Base-by-base conservation (phyloP, 495 filamentous ascomycete genomes). In the Extremus antarcticus region DNA sequence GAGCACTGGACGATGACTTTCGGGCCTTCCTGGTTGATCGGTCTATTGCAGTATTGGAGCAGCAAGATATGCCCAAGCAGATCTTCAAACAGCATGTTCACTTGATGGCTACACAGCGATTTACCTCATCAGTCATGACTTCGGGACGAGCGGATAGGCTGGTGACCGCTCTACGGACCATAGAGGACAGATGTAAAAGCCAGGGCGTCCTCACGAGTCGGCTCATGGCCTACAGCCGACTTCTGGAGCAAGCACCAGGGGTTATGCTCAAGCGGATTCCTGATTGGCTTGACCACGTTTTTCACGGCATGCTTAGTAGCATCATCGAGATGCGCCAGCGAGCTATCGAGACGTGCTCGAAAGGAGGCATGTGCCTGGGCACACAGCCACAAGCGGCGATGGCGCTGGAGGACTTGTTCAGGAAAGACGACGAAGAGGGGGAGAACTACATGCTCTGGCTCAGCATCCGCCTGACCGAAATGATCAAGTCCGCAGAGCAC, bases 251-350 rank as follows among this genome's bases (percentile, higher is more conserved):
- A 67, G 75, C 77, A 11, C 85, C 76, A 55, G 62, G 73, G 2
- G 69, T 76, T 17, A 94, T 98, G 81, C 56, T 78, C 11, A 60
- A 72, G 3, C 73, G 82, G 40, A 73, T 77, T 0, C 61, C 60
- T 0, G 74, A 85, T 50, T 97, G 91, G 90, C 75, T 94, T 38
- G 71, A 83, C 25, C 83, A 90, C 64, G 67, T 95, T n/a, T 80
- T 96, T 51, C 78, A 76, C 21, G 87, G 88, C 25, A 79, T 95
- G 69, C 77, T 94, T 20, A 87, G 87, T 66, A 82, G 69, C 50
- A 66, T 89, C 48, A 86, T 83, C 58, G 89, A 95, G 43, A 83
- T 87, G 32, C 74, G 88, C 41, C 65, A 72, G 2, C 78, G 79
- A n/a, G 88, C 90, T 13, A 83, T 97, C 21, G 67, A 76, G 1